Evolutionary conservation across 768 basidiomycete genomes (phyloP), one percentile per base, ranked within the genome.

Genomic region (Mycena latifolia): DNA sequence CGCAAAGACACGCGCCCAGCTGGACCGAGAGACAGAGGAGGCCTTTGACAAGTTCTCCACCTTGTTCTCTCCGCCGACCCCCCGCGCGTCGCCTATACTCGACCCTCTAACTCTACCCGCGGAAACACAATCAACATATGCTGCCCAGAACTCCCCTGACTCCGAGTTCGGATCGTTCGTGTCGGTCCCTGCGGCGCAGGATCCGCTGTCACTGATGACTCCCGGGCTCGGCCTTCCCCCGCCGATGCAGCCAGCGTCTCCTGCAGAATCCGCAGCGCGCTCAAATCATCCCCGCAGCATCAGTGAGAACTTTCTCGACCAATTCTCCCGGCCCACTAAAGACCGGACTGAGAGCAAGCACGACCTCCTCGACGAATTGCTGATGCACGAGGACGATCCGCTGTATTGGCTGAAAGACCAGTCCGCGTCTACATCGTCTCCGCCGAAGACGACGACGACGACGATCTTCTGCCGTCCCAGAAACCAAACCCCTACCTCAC

Each of bases 341-440:
- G 77, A 77, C 0, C 84, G 88, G 12, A 81, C 85, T 0, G 86
- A 87, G 55, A 80, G 79, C 41, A 88, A 85, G 64, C 82, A 82
- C 60, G 81, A 77, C 25, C 78, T 92, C 7, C 78, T 93, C 53
- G 86, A 90, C 48, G 91, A 93, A 72, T 75, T 93, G 37, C 73
- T 92, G 39, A 70, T 82, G 63, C 86, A 90, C 64, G 85, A 92
- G 75, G 89, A 91, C 55, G 91, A 93, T 74, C 91, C 91, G 1
- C 74, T 92, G 69, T 90, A 88, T 72, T 90, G 88, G 80, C 61
- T 87, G 61, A 77, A 77, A 35, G 75, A 78, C 17, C 31, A 65
- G 53, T 50, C 56, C 14, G 24, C 47, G 17, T 12, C 17, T 14
- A 12, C 37, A 18, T 39, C 37, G 17, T 27, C 50, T 25, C 9